These are phyloP conservation scores for Penicillium flavigenum DNA, from an alignment of 495 filamentous ascomycete genomes.

Conservation along the genomic window DNA sequence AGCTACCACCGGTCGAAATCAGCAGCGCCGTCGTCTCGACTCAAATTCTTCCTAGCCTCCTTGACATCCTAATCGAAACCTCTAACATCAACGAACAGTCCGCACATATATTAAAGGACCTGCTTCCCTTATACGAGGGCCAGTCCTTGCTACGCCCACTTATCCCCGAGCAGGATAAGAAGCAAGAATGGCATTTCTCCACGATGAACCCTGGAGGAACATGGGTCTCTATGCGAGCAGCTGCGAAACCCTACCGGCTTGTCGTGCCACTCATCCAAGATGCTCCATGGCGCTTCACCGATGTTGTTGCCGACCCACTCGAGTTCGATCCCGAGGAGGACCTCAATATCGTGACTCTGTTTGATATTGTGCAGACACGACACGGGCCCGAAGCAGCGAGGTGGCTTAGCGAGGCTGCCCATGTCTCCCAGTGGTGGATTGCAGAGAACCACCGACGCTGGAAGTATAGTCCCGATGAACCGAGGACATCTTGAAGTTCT, in stretches of 20 bases:
- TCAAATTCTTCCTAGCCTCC: constrained; percentile 43
- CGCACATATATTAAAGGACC: constrained; percentile 26
- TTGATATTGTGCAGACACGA: constrained; percentile 22
- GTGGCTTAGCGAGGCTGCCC: constrained; percentile 40
- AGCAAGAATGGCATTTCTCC: constrained; percentile 41
- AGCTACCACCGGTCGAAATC: constrained; percentile 37
- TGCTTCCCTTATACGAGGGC: constrained; percentile 42
- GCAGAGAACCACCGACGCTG: constrained; percentile 28
- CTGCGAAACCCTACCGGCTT: constrained; percentile 34
- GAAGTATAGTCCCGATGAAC: constrained; percentile 15
- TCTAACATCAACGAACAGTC: constrained; percentile 30
- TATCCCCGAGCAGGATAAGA: constrained; percentile 17
- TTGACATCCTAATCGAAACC: constrained; percentile 41
- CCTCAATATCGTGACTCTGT: constrained; percentile 24
- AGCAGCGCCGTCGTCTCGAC: constrained; percentile 32
- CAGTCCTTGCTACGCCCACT: constrained; percentile 38
- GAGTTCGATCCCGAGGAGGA: constrained; percentile 23
- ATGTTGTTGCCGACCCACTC: constrained; percentile 32
- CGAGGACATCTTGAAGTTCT: neutral
- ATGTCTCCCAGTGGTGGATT: constrained; percentile 38
- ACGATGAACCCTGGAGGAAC: constrained; percentile 45
- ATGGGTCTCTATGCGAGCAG: constrained; percentile 35
- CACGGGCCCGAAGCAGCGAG: constrained; percentile 29
- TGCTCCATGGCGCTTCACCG: constrained; percentile 36
- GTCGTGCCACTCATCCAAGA: constrained; percentile 38